Base-by-base conservation (phyloP, 495 filamentous ascomycete genomes). In the Neurospora sublineolata region DNA sequence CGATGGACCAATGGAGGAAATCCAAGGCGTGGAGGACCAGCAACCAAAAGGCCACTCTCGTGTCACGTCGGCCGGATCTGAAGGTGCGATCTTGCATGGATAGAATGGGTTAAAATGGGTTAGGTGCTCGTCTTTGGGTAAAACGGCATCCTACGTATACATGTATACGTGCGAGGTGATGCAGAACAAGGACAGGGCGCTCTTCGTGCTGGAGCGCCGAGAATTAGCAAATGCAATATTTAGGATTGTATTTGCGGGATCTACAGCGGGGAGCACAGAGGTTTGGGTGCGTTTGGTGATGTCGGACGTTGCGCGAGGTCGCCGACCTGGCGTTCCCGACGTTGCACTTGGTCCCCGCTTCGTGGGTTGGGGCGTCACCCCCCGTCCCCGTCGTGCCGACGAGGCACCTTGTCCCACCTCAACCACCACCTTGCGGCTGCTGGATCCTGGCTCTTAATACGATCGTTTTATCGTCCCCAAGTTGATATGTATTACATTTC, bases 321-420 rank as follows among this genome's bases (percentile, higher is more conserved):
- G 74, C 74, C 74, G 74, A 75, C 74, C 72, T 75, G 72, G 69
- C 67, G 40, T 71, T 67, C 72, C 69, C 40, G 52, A 60, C 27
- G 52, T 60, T 33, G 27, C 52, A 60, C 52, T 60, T 60, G 52
- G 27, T 60, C 52, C 52, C 52, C 52, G 52, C 52, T 60, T 60
- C 52, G 16, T 60, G 52, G 52, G 52, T 33, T 60, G 52, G 52
- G 44, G 52, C 27, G 46, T 60, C 46, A 58, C 10, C 46, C 11
- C 46, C 46, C n/a, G n/a, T n/a, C 42, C 46, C 46, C 10, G 44
- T 58, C 10, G 46, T 16, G 14, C n/a, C n/a, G n/a, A n/a, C n/a
- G n/a, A n/a, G 12, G 30, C 12, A 60, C 27, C 14, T 60, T 60
- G 52, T 60, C 52, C 27, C 52, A 60, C 52, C 27, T 60, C 52